Base-by-base conservation (phyloP, 179 eudicot species). In the Spergularia azorica region DNA sequence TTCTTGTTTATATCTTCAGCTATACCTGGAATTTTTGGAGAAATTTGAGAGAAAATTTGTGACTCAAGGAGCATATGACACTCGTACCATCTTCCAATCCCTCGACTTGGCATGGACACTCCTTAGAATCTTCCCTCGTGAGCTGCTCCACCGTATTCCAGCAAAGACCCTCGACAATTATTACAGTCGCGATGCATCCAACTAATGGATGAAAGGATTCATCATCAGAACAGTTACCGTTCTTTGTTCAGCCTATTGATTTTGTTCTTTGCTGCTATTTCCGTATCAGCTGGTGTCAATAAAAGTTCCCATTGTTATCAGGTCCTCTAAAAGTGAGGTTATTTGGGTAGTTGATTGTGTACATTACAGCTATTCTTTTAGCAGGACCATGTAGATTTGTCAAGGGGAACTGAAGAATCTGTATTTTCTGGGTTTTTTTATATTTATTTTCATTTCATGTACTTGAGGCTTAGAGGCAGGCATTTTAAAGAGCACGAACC, bases 81-180 rank as follows among this genome's bases (percentile, higher is more conserved):
- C 89, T 59, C 83, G 89, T 6, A 61, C 85, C 64, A 82, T 86
- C 61, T 86, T 84, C 84, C 89, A 86, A 58, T 86, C 89, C 6
- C 87, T 86, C 20, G 89, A 84, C 74, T 72, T 86, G 64, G 89
- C 89, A 43, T 86, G 89, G 89, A 86, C 89, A 6, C 89, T 86
- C 67, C 89, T 86, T 5, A 84, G 89, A 63, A 86, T 84, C 39
- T 86, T 86, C 77, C 89, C 89, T 13, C 89, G 89, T 77, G 87
- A 86, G 79, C 87, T 86, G 68, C 89, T 86, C 75, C 89, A 84
- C 76, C 89, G 89, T 82, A 86, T 86, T 26, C 89, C 89, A 17
- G 89, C 89, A 36, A 86, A 86, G 83, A 86, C 89, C 69, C 87
- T 86, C n/a, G 87, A 86, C 79, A 84, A 82, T 51, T 86, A 81